These are phyloP conservation scores for Acanthamoeba royreba DNA, from an alignment of 208 protist species.

Conservation along the genomic window DNA sequence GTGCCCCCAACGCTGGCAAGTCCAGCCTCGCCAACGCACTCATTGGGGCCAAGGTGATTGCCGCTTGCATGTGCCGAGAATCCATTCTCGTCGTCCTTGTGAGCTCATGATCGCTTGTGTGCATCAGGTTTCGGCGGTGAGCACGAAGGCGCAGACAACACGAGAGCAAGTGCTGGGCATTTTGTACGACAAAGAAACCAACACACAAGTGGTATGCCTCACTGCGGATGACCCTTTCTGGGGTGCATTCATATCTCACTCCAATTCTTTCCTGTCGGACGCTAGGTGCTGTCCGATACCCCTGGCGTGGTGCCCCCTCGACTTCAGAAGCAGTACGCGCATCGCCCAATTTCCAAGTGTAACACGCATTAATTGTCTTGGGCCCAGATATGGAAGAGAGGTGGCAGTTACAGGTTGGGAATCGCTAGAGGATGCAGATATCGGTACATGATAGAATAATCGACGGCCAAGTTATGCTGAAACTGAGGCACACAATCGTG, in stretches of 20 bases:
- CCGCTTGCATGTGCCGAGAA: not conserved
- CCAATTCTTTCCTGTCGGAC: not conserved
- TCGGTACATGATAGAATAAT: not conserved
- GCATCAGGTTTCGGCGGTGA: constrained; percentile 35
- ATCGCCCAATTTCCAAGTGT: not conserved
- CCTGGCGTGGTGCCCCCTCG: not conserved
- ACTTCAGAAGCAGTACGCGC: not conserved
- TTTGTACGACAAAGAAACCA: not conserved
- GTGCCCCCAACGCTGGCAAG: constrained; percentile 65
- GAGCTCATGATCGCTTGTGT: not conserved
- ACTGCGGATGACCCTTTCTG: not conserved
- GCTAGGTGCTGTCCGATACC: not conserved
- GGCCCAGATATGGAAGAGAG: not conserved
- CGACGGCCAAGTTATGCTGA: not conserved
- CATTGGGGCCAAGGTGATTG: constrained; percentile 25
- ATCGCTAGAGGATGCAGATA: not conserved
- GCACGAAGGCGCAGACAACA: constrained; percentile 54
- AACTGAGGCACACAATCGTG: not conserved
- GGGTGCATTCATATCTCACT: not conserved
- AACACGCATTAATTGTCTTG: not conserved
- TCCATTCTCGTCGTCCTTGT: not conserved
- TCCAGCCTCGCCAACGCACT: constrained; percentile 59
- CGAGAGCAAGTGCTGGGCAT: constrained; percentile 53
- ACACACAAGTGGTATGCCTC: not conserved
- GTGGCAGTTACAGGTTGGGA: not conserved